A percentile compares a stretch with the other conserved stretches of the same genome.
Evolutionary conservation across 2,329 filamentous ascomycete genomes (phyloP).

Genomic region (Aspergillus piperis): DNA sequence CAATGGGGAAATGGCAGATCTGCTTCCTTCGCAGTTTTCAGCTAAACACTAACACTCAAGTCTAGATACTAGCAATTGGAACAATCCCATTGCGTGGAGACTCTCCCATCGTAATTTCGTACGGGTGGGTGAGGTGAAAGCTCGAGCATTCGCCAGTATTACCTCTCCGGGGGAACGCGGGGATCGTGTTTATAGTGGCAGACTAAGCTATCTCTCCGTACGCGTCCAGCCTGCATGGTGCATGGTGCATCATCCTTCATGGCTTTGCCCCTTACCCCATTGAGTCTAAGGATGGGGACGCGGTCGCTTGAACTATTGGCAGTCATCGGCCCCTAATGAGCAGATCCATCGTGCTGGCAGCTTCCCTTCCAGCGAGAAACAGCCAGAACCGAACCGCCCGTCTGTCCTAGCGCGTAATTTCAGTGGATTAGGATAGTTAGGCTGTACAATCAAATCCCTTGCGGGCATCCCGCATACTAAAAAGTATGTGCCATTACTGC

Average conservation of each 20-base stretch:
- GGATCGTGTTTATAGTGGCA: constrained; percentile 9
- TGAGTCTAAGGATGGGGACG: constrained; percentile 11
- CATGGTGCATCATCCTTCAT: constrained; percentile 13
- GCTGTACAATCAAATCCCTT: constrained; percentile 1
- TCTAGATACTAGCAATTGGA: neutral
- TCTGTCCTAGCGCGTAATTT: neutral
- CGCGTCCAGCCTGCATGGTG: constrained; percentile 9
- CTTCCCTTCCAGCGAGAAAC: constrained; percentile 13
- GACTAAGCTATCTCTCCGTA: constrained; percentile 11
- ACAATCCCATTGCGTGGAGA: neutral
- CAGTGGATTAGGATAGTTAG: neutral
- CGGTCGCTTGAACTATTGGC: constrained; percentile 27
- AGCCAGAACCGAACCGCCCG: neutral
- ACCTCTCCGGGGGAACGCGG: constrained; percentile 8
- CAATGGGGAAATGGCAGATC: constrained; percentile 7
- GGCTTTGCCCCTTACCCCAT: constrained; percentile 13
- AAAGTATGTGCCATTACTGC: neutral
- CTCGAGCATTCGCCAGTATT: too few species aligned
- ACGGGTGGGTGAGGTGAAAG: neutral
- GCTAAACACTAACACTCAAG: neutral
- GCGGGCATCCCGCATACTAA: neutral
- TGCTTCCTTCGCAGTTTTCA: neutral
- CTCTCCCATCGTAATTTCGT: neutral
- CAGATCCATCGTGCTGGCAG: constrained; percentile 27
- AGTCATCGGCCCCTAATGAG: constrained; percentile 20